phyloP scores from a whole-genome alignment of 2,329 filamentous ascomycete species.

The Podosphaera fusca region DNA sequence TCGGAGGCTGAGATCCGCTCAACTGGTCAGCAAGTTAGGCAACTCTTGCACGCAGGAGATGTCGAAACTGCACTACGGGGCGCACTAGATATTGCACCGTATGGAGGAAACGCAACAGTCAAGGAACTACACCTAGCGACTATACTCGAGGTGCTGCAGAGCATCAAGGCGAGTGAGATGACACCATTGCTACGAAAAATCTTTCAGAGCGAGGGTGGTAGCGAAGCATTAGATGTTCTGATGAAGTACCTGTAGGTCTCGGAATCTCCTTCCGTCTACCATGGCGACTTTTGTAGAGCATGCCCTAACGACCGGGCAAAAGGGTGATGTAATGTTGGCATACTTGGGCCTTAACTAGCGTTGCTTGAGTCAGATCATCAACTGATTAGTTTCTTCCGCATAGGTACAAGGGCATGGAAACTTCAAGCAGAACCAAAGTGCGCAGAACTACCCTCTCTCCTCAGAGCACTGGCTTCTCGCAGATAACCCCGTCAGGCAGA shows the following conservation, averaged over 20 bases:
- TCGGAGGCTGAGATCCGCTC: slow-evolving; percentile 58
- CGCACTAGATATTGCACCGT: slow-evolving; percentile 70
- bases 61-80: slow-evolving; percentile 65
- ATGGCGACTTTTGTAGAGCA: too few relatives aligned
- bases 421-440: slow-evolving; percentile 13
- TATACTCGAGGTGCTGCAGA: slow-evolving; percentile 81
- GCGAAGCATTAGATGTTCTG: slow-evolving; percentile 70
- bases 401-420: slow-evolving; percentile 79
- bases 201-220: slow-evolving; percentile 54
- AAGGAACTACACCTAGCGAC: slow-evolving; percentile 70
- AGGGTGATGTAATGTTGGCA: too few relatives aligned
- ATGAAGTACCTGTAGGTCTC: slow-evolving; percentile 84
- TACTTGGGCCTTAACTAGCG: too few relatives aligned
- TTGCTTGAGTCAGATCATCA: too few relatives aligned
- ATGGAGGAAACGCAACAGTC: slow-evolving; percentile 31
- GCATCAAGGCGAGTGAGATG: slow-evolving; percentile 92
- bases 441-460: slow-evolving; percentile 33
- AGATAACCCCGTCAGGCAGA: slow-evolving; percentile 30
- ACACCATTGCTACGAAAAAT: slow-evolving; percentile 65
- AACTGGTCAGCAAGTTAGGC: slow-evolving; percentile 59
- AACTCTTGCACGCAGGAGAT: slow-evolving; percentile 70
- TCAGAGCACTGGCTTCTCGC: slow-evolving; percentile 61
- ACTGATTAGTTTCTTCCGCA: background rate
- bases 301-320: too few relatives aligned
- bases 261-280: background rate